Conservation (phyloP, 805 yeast genomes). For the Cyberlindnera misumaiensis region DNA sequence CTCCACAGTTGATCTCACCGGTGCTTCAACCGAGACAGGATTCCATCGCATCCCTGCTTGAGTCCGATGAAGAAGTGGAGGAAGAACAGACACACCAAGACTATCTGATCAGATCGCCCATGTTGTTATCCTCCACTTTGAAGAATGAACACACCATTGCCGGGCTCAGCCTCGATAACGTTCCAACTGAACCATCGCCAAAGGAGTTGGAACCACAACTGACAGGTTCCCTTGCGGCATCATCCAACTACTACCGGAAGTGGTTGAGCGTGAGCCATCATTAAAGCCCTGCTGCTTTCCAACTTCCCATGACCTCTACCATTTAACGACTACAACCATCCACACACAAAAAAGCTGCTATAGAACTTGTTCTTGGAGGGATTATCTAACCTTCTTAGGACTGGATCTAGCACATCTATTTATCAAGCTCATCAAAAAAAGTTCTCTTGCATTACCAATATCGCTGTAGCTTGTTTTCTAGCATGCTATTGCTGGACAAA, state of each 20-base stretch:
- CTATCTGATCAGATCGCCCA: constrained; percentile 23
- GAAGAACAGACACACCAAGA: constrained; percentile 15
- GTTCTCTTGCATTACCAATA: too few species aligned
- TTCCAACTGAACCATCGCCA: constrained; percentile 13
- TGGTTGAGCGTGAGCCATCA: constrained; percentile 17
- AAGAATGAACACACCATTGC: constrained; percentile 21
- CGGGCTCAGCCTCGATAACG: constrained; percentile 20
- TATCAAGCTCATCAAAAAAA: too few species aligned
- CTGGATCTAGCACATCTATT: too few species aligned
- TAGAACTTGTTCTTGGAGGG: too few species aligned
- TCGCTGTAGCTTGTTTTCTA: too few species aligned
- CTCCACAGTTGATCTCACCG: constrained; percentile 25
- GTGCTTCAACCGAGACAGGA: constrained; percentile 23
- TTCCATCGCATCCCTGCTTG: constrained; percentile 15
- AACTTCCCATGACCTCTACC: too few species aligned
- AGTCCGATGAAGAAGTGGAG: constrained; percentile 13
- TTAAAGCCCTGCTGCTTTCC: too few species aligned
- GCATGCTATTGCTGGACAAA: too few species aligned
- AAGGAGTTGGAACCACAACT: constrained; percentile 14
- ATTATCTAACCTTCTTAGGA: too few species aligned
- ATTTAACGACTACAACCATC: background rate
- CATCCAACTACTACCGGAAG: constrained; percentile 24
- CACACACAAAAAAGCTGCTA: too few species aligned
- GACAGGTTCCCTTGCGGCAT: constrained; percentile 19
- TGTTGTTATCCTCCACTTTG: constrained; percentile 17